Conservation (phyloP, 2,329 filamentous ascomycete species). For the Paraconiothyrium sp. region DNA sequence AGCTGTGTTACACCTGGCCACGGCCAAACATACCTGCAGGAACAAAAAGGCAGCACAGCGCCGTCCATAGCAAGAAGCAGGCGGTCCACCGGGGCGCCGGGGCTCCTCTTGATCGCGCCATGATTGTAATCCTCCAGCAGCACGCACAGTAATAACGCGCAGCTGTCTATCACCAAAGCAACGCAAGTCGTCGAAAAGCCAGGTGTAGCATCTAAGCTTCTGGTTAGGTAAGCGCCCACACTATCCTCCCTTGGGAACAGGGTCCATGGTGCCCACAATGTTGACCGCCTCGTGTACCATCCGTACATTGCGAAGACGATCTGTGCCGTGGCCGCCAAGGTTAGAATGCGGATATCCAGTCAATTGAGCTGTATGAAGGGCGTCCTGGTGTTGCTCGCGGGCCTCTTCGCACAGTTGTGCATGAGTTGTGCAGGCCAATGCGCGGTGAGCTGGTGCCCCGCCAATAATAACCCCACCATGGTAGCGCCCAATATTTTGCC, state of each 20-base stretch:
- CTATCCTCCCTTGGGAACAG: neutral
- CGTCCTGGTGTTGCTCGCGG: neutral
- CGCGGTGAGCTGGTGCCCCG: conserved; percentile 18
- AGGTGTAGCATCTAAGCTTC: conserved; percentile 24
- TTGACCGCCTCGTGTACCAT: neutral
- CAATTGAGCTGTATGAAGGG: neutral
- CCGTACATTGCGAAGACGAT: neutral
- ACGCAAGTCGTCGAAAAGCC: conserved; percentile 15
- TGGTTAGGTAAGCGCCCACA: conserved; percentile 11
- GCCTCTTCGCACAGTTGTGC: conserved; percentile 9
- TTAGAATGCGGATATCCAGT: neutral
- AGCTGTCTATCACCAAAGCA: conserved; percentile 12
- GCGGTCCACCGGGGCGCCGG: conserved; percentile 69
- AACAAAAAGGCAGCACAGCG: conserved; percentile 46
- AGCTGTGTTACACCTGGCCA: neutral
- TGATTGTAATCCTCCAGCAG: conserved; percentile 27
- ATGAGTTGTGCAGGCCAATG: conserved; percentile 25
- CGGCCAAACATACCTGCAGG: conserved; percentile 47
- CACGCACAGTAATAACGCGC: conserved; percentile 29
- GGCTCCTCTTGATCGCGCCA: conserved; percentile 47
- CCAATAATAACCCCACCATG: conserved; percentile 39
- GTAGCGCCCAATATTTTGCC: conserved; percentile 38
- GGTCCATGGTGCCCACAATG: neutral
- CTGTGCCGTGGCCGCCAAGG: neutral
- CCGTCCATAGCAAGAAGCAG: conserved; percentile 44